Evolutionary conservation across 306 rosid species (phyloP), one percentile per base, ranked within the genome.

Genomic region (Adenanthera pavonina): DNA sequence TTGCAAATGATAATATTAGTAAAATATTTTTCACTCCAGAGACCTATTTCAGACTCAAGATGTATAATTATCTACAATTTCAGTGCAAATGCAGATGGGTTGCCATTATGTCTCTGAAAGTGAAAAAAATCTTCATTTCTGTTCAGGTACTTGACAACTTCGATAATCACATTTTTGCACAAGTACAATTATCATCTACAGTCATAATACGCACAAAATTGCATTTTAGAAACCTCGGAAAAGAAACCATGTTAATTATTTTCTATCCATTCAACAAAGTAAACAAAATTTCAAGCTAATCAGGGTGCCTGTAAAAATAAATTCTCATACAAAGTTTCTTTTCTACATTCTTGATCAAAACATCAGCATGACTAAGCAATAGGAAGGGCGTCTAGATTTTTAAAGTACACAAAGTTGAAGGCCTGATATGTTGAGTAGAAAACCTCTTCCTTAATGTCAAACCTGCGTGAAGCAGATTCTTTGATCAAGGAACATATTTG

Each of bases 391-490:
- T 70, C 76, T 38, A 52, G 48, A 56, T 25, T 75, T 71, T 48
- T 60, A 38, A 80, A 85, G 57, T 73, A 70, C 53, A 80, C 67
- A 84, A 68, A 36, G 74, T 69, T 67, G 74, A 84, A 79, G 74
- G 72, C 56, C 65, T 48, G 56, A 72, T 33, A 85, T 73, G 57
- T 70, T 59, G 79, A 91, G 78, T 67, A 61, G 59, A 80, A 52
- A 80, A 95, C 97, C 99, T 95, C 97, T 87, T 93, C 99, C 84
- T 95, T 95, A 93, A 95, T 86, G 83, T 95, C 97, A 86, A 93
- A 86, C 85, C 88, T 90, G 85, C 91, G 94, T 34, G 99, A 86
- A 81, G 95, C 95, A 78, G 95, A 74, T 79, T 95, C 99, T 88
- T 87, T 95, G 81, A 92, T 83, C 76, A 95, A 69, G 4, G 95